A percentile compares a stretch with the other conserved stretches of the same genome.
These are phyloP conservation scores for Castanea mollissima DNA, from an alignment of 306 rosid genomes.

Conservation along the genomic window DNA sequence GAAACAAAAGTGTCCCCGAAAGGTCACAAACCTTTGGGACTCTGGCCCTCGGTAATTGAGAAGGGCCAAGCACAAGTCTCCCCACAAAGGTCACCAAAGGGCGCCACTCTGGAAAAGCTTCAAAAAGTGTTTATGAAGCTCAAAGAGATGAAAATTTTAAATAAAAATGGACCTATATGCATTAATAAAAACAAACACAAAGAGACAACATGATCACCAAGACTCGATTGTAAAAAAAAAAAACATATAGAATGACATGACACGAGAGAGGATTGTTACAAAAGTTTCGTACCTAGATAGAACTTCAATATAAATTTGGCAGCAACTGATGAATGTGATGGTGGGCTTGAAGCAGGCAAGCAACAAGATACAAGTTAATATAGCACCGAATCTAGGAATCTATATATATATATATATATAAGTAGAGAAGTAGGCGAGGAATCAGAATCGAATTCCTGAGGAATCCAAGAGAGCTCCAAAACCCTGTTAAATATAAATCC, in stretches of 20 bases:
- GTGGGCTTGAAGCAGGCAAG: background rate
- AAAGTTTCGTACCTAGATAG: background rate
- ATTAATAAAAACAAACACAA: too few relatives aligned
- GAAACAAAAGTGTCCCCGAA: background rate
- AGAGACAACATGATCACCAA: background rate
- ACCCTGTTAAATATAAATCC: background rate
- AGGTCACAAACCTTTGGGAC: background rate
- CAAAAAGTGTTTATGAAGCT: background rate
- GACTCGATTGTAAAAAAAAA: too few relatives aligned
- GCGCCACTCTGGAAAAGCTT: background rate
- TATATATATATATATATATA: background rate
- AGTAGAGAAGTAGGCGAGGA: conserved; percentile 13
- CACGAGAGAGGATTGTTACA: too few relatives aligned
- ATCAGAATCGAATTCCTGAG: conserved; percentile 49
- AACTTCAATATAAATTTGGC: background rate
- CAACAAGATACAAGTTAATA: background rate
- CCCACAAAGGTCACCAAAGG: background rate
- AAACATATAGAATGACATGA: background rate
- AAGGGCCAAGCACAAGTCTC: background rate
- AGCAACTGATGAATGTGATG: background rate
- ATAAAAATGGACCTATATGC: background rate
- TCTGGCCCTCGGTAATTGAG: background rate
- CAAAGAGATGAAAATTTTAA: background rate
- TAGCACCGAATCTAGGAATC: background rate
- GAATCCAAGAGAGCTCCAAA: conserved; percentile 32